These are phyloP conservation scores for Trichoderma parareesei DNA, from an alignment of 495 filamentous ascomycete genomes.

Conservation along the genomic window DNA sequence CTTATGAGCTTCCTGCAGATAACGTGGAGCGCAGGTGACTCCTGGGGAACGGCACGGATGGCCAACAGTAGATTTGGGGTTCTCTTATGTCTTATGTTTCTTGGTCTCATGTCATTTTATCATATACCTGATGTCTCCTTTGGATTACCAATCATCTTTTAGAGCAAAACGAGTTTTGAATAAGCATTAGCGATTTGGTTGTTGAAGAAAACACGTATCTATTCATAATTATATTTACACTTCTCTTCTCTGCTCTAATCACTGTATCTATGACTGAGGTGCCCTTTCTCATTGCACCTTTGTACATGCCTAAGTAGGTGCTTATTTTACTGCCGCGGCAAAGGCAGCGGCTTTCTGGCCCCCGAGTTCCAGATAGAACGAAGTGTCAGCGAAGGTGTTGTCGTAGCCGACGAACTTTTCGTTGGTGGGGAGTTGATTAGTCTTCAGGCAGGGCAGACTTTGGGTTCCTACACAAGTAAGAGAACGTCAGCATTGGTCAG, in stretches of 20 bases:
- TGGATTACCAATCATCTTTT: neutral
- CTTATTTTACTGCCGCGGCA: neutral
- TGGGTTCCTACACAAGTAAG: slow-evolving; percentile 17
- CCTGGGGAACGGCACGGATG: neutral
- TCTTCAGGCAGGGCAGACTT: slow-evolving; percentile 19
- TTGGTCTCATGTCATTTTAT: neutral
- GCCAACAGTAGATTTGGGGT: neutral
- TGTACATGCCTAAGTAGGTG: neutral
- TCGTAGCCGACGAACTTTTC: slow-evolving; percentile 26
- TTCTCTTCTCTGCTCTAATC: neutral
- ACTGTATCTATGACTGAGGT: neutral
- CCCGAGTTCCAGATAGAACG: neutral
- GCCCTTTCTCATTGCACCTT: neutral
- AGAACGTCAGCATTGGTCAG: neutral
- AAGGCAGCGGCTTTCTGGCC: neutral
- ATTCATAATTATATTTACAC: neutral
- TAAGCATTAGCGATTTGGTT: neutral
- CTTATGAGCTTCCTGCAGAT: slow-evolving; percentile 1
- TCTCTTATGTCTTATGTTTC: neutral
- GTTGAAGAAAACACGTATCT: neutral
- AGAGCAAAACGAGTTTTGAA: neutral
- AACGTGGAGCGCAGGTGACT: slow-evolving; percentile 3
- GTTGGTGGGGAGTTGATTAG: slow-evolving; percentile 21
- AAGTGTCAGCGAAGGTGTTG: slow-evolving; percentile 14
- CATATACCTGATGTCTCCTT: neutral